Evolutionary conservation across 1,284 basidiomycete genomes (phyloP).

Genomic region (Ganoderma leucocontextum): DNA sequence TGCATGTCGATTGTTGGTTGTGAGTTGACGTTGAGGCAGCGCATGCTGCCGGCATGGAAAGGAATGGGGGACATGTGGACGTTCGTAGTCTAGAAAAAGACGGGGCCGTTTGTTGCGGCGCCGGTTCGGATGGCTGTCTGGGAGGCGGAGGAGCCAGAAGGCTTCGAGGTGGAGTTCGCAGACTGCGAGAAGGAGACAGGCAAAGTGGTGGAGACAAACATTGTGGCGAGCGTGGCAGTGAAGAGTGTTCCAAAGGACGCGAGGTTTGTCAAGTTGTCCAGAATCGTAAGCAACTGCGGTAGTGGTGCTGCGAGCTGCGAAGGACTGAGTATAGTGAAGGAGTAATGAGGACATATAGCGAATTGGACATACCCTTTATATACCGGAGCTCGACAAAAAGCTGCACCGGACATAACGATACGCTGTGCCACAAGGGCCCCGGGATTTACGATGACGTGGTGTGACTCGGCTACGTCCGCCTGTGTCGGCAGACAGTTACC

Average conservation of each 20-base stretch:
- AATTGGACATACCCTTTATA: slow-evolving; percentile 15
- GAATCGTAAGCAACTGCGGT: background rate
- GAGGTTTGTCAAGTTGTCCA: slow-evolving; percentile 1
- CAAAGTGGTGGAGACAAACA: slow-evolving; percentile 17
- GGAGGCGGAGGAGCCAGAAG: slow-evolving; percentile 28
- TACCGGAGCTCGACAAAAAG: slow-evolving; percentile 17
- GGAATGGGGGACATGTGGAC: background rate
- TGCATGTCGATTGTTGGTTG: background rate
- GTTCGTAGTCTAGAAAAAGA: slow-evolving; percentile 33
- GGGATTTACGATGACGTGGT: slow-evolving; percentile 28
- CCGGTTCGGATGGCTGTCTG: slow-evolving; percentile 32
- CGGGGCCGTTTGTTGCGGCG: slow-evolving; percentile 33
- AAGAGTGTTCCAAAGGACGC: background rate
- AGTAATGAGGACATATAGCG: slow-evolving; percentile 20
- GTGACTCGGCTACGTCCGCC: slow-evolving; percentile 27
- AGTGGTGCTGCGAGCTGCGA: background rate
- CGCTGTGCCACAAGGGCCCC: slow-evolving; percentile 11
- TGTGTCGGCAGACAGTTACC: slow-evolving; percentile 24
- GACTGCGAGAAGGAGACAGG: slow-evolving; percentile 26
- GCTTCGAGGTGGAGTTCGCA: slow-evolving; percentile 27
- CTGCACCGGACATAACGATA: slow-evolving; percentile 12
- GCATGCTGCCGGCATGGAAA: background rate
- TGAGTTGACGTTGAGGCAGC: background rate
- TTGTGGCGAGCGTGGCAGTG: background rate
- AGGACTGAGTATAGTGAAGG: background rate